Base-by-base conservation (phyloP, 148 eudicot genomes). In the Suaeda aralocaspica region DNA sequence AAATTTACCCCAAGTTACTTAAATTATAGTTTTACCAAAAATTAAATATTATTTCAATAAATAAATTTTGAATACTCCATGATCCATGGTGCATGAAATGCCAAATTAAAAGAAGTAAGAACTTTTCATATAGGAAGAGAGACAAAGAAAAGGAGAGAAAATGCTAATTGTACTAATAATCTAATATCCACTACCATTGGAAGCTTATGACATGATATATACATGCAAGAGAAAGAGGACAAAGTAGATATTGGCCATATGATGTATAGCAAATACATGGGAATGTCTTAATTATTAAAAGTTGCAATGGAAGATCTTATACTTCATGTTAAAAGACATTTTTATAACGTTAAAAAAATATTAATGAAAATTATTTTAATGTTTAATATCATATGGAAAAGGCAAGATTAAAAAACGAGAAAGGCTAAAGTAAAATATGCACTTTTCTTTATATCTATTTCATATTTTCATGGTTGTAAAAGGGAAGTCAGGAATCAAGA, bases 251-350 rank as follows among this genome's bases (percentile, higher is more conserved):
- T 30, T 59, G 63, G 41, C 41, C 41, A 36, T 36, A 36, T 36
- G 41, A 18, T 31, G 18, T 31, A 18, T 59, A 59, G 63, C 63
- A 59, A n/a, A n/a, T n/a, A 16, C 16, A 12, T 15, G 16, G 50
- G 19, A 30, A 41, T 59, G 63, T 59, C 63, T 59, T 59, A 59
- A 59, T 30, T 59, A 41, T 59, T 59, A 16, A 59, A 59, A 59
- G 63, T 59, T 59, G 41, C 63, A 30, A 16, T 30, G 63, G 62
- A 57, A 59, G 63, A 59, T 59, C 63, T 59, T 31, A 31, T 59
- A 31, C 16, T 59, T 56, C 60, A 26, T 36, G 41, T 36, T 12
- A 56, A 26, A 5, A 56, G 16, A 56, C 60, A 4, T 10, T 55
- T 53, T 53, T 53, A 53, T 25, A 22, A 14, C n/a, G n/a, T n/a